Percentiles rank a stretch among this genome's conserved stretches.
These are phyloP conservation scores for Alternaria rosae DNA, from an alignment of 2,329 filamentous ascomycete genomes.

Conservation along the genomic window DNA sequence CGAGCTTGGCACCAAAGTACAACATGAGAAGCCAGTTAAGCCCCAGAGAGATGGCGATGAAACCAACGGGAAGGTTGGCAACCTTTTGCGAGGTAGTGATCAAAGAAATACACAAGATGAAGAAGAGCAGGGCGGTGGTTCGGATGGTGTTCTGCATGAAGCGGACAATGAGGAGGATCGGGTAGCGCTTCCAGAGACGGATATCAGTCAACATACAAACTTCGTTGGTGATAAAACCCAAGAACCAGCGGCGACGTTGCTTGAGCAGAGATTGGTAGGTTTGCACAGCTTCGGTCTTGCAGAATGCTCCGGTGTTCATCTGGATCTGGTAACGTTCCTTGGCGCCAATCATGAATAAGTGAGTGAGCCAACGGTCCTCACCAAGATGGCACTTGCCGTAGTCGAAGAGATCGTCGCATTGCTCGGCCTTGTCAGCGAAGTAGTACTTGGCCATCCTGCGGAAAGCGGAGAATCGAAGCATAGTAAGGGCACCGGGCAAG, in stretches of 20 bases:
- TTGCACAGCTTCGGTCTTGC: constrained; percentile 97
- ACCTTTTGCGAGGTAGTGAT: constrained; percentile 83
- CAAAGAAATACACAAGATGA: constrained; percentile 88
- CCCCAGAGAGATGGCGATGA: constrained; percentile 90
- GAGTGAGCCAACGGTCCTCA: constrained; percentile 95
- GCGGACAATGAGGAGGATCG: constrained; percentile 81
- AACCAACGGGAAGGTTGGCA: constrained; percentile 83
- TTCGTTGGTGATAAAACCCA: constrained; percentile 97
- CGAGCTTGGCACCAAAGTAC: constrained; percentile 88
- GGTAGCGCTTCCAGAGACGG: constrained; percentile 89
- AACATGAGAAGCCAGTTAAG: constrained; percentile 96
- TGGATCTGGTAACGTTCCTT: constrained; percentile 94
- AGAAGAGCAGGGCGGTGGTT: constrained; percentile 91
- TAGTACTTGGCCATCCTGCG: constrained; percentile 98
- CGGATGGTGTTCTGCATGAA: constrained; percentile 97
- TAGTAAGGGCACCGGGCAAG: constrained; percentile 91
- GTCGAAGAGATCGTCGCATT: constrained; percentile 95
- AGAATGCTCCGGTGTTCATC: constrained; percentile 97
- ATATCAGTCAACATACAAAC: constrained; percentile 97
- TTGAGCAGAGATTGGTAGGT: constrained; percentile 86
- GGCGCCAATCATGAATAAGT: constrained; percentile 98
- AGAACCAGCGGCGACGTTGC: constrained; percentile 94
- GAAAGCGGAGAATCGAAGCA: constrained; percentile 95
- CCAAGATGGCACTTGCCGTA: constrained; percentile 95
- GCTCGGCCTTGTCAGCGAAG: constrained; percentile 95